Evolutionary conservation across 2,329 filamentous ascomycete genomes (phyloP), one percentile per base, ranked within the genome.

Genomic region (Tricladium varicosporioides): DNA sequence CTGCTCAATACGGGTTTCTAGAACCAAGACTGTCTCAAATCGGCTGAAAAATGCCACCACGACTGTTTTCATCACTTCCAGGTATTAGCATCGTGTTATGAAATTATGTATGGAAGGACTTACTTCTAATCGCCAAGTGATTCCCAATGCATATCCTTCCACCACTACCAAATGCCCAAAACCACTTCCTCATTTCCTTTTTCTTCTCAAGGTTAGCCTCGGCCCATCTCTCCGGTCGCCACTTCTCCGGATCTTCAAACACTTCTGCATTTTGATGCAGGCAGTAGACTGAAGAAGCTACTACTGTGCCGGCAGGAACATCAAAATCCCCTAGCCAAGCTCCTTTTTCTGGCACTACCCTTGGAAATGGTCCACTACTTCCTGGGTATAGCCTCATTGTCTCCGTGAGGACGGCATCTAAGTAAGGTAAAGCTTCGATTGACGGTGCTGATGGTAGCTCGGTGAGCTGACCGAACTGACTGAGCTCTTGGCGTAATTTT

Each of bases 131-230:
- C 10, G 36, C 36, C 4, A 40, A 40, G n/a, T 40, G 10, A 4
- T 13, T 80, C 0, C 86, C 86, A 4, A 89, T 75, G 60, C 87
- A 89, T 69, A 86, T 85, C 16, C 85, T 75, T 0, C 84, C 81
- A 0, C 86, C 86, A 11, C 80, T 86, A 0, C 85, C 82, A 68
- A 89, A 89, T 0, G 84, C 83, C 74, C 84, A 82, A 60, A 85
- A 87, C 11, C 81, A 80, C 5, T 78, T 75, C 43, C 79, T 76
- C 67, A 78, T 76, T 27, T 73, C 70, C 42, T 59, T 73, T 18
- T 40, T 71, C 40, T 66, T 61, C 47, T 74, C 68, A 11, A 61
- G 63, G 14, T 72, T 69, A 2, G 73, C 69, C 9, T 72, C 74
- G 1, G 82, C 67, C 79, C 79, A 82, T 44, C 80, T 51, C 31